Base-by-base conservation (phyloP, 2,329 filamentous ascomycete genomes). In the Meredithiella fracta region DNA sequence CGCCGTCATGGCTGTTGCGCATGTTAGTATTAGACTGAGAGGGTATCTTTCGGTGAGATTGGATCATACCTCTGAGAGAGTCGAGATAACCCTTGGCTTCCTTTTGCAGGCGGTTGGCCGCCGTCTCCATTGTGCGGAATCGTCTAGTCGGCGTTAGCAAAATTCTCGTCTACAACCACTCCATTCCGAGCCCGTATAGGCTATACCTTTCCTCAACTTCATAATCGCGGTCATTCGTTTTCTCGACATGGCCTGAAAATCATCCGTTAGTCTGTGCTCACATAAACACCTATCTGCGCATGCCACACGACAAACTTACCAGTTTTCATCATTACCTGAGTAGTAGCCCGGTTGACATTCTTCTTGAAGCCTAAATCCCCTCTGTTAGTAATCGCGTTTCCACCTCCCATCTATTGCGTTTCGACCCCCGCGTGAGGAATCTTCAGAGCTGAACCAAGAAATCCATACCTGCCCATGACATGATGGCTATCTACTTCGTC, bases 261-360 rank as follows among this genome's bases (percentile, higher is more conserved):
- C n/a, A 22, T 37, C 17, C 50, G 31, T 52, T 29, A 52, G 31
- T 38, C 15, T n/a, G 9, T 22, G n/a, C 15, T 4, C 15, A 25
- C 29, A 40, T 65, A 29, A 65, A 61, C 9, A 25, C 42, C 57
- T 20, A 55, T 53, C n/a, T n/a, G n/a, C n/a, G n/a, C n/a, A 23
- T 47, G 2, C 40, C 14, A 3, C 20, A 37, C 23, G 11, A 9
- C n/a, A 14, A 37, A 65, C 75, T 61, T 69, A 86, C 83, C 87
- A 58, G 90, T 94, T 79, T 98, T 98, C 91, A 98, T 97, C 88
- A 98, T 96, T 60, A 97, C 91, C 82, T 96, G 90, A 73, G 94
- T 98, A 71, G 91, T 96, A 65, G 91, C 91, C 74, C 92, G 88
- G 76, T 92, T 91, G 75, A 97, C 90, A 82, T 94, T 94, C 71